Conservation (phyloP, 1,284 basidiomycete species). For the Earliella scabrosa region DNA sequence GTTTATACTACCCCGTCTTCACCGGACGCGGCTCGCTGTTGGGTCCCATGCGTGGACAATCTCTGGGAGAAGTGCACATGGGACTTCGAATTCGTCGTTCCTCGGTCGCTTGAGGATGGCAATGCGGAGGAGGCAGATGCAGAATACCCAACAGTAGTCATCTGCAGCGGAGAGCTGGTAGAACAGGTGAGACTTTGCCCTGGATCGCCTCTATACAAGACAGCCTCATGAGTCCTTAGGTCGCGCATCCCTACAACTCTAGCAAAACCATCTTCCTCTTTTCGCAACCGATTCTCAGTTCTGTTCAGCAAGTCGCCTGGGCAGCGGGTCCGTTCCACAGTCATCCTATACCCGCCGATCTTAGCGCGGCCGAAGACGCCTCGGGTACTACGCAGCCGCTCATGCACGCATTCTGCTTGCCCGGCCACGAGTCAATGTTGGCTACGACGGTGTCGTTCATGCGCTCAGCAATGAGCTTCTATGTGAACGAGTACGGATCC, state of each 20-base stretch:
- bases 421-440: conserved; percentile 80
- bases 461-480: conserved; percentile 91
- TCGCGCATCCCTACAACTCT: conserved; percentile 93
- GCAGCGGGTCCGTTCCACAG: conserved; percentile 95
- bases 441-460: conserved; percentile 76
- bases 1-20: conserved; percentile 90
- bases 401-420: conserved; percentile 93
- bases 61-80: conserved; percentile 98
- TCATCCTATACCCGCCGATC: conserved; percentile 69
- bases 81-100: conserved; percentile 98
- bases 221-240: too few relatives aligned
- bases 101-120: conserved; percentile 81
- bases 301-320: conserved; percentile 95
- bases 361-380: conserved; percentile 58
- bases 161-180: conserved; percentile 92
- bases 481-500: conserved; percentile 90
- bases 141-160: conserved; percentile 79
- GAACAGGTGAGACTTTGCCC: conserved; percentile 74
- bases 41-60: conserved; percentile 97
- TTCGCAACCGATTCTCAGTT: conserved; percentile 86
- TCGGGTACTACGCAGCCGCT: conserved; percentile 78
- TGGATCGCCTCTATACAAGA: too few relatives aligned
- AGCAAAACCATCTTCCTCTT: conserved; percentile 96
- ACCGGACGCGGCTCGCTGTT: conserved; percentile 90
- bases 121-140: conserved; percentile 58